Percentiles rank a stretch among this genome's conserved stretches.
Evolutionary conservation across 306 rosid species (phyloP).

Genomic region (Sicyos edulis): DNA sequence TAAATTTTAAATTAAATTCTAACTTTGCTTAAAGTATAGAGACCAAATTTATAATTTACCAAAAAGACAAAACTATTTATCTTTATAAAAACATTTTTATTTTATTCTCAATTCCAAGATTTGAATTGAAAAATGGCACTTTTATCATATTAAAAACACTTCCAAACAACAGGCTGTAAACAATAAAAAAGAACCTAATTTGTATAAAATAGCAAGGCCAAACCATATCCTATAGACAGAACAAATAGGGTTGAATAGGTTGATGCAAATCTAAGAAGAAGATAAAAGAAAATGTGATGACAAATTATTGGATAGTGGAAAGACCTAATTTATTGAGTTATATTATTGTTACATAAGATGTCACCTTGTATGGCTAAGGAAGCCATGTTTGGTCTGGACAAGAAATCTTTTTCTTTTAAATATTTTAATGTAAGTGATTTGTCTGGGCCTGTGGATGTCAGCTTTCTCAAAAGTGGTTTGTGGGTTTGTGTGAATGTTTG

Average conservation of each 20-base stretch:
- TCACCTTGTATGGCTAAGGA: slow-evolving; percentile 13
- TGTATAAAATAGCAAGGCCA: not conserved
- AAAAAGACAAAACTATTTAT: no score
- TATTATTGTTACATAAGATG: slow-evolving; percentile 3
- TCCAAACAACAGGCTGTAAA: not conserved
- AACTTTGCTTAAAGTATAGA: no score
- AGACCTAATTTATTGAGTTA: not conserved
- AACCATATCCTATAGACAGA: not conserved
- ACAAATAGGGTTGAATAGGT: not conserved
- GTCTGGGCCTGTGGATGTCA: not conserved
- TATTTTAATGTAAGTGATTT: not conserved
- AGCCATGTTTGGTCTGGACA: slow-evolving; percentile 1
- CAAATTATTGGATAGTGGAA: slow-evolving; percentile 3
- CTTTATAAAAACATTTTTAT: no score
- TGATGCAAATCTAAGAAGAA: not conserved
- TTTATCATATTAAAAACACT: not conserved
- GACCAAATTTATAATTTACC: no score
- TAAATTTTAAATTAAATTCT: no score
- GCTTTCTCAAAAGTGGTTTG: slow-evolving; percentile 10
- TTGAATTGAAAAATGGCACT: not conserved
- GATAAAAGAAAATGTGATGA: not conserved
- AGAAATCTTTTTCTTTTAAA: not conserved
- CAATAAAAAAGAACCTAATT: not conserved
- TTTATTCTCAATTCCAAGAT: no score
- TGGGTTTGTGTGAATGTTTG: slow-evolving; percentile 5